Conservation (phyloP, 1,139 yeast species). For the Cylindricascospora bacillispora region DNA sequence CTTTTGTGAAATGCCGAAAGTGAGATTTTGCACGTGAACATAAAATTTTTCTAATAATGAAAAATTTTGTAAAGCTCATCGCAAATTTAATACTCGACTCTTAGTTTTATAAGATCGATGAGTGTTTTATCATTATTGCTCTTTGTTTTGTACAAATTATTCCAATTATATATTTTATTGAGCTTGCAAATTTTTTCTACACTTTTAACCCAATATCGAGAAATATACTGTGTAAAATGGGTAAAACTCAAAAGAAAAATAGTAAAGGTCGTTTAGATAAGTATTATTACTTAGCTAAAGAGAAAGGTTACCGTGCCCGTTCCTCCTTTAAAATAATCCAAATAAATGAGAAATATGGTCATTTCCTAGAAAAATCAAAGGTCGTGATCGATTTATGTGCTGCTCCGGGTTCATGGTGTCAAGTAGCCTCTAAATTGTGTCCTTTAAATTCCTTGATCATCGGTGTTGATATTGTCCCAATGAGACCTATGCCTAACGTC, state of each 20-base stretch:
- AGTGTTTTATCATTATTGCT: too few species aligned
- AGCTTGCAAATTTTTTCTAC: too few species aligned
- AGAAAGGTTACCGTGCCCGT: slow-evolving; percentile 97
- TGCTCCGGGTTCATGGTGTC: slow-evolving; percentile 99
- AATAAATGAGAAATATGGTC: slow-evolving; percentile 92
- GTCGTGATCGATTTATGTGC: slow-evolving; percentile 98
- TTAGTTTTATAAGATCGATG: too few species aligned
- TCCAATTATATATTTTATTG: too few species aligned
- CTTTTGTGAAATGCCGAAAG: too few species aligned
- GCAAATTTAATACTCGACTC: too few species aligned
- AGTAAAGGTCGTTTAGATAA: slow-evolving; percentile 99
- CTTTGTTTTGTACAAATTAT: too few species aligned
- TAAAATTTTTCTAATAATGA: too few species aligned
- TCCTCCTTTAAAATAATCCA: slow-evolving; percentile 93
- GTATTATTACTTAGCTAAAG: slow-evolving; percentile 91
- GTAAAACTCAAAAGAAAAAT: slow-evolving; percentile 89
- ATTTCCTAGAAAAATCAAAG: slow-evolving; percentile 87
- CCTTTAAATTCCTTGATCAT: slow-evolving; percentile 87
- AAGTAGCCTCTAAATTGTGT: slow-evolving; percentile 88
- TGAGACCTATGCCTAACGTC: slow-evolving; percentile 85
- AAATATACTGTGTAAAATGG: too few species aligned
- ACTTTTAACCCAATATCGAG: too few species aligned
- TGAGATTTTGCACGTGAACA: too few species aligned
- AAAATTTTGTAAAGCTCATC: too few species aligned
- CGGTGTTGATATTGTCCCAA: slow-evolving; percentile 97